Evolutionary conservation across 805 yeast genomes (phyloP).

Genomic region (Blastobotrys robertii): DNA sequence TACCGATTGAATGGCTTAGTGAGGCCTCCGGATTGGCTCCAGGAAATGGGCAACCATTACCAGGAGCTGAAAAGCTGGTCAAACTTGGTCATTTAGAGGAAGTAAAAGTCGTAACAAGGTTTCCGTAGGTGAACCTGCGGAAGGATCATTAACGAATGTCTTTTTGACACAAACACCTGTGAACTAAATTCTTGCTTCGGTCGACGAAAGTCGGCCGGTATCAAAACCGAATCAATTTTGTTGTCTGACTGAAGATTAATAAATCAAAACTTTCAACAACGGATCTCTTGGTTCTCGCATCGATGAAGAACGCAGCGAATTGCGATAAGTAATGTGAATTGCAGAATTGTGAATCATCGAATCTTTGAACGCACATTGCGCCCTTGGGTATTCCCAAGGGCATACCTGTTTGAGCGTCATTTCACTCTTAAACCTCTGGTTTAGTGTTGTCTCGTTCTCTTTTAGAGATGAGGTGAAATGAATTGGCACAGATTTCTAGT

Average conservation of each 20-base stretch:
- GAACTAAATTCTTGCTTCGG: constrained; percentile 6
- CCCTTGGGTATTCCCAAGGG: constrained; percentile 33
- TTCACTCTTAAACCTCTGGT: constrained; percentile 29
- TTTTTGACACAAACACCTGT: constrained; percentile 8
- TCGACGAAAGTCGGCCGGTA: constrained; percentile 11
- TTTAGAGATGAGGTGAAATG: constrained; percentile 5
- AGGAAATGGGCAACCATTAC: constrained; percentile 28
- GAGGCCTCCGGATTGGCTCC: constrained; percentile 17
- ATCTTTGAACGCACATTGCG: constrained; percentile 40
- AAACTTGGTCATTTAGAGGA: constrained; percentile 39
- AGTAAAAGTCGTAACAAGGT: constrained; percentile 37
- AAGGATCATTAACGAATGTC: constrained; percentile 31
- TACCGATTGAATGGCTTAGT: constrained; percentile 38
- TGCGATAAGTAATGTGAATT: constrained; percentile 36
- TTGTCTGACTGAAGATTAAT: constrained; percentile 12
- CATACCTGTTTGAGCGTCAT: constrained; percentile 35
- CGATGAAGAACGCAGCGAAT: constrained; percentile 39
- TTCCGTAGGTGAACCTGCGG: constrained; percentile 36
- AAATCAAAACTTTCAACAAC: constrained; percentile 33
- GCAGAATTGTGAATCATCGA: constrained; percentile 36
- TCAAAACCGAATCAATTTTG: constrained; percentile 15
- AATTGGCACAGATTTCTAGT: constrained; percentile 25
- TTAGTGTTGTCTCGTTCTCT: constrained; percentile 20
- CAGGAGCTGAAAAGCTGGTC: constrained; percentile 31
- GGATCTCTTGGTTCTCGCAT: constrained; percentile 38